phyloP scores from a whole-genome alignment of 768 basidiomycete genomes.

The Melanogaster broomeanus region DNA sequence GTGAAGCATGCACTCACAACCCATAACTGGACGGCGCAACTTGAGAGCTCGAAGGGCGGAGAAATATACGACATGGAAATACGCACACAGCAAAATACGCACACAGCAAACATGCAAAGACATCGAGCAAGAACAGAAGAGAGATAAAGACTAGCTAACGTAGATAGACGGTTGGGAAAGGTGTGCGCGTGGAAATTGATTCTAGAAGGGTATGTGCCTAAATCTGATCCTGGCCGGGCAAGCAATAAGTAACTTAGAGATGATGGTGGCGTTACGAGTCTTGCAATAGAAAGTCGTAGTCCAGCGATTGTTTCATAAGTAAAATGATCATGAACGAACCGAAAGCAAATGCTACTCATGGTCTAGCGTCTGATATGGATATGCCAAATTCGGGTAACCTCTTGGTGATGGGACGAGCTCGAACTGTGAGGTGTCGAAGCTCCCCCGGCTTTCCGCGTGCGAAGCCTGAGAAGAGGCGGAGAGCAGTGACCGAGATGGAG shows the following conservation, averaged over 20 bases:
- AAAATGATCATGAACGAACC: conserved; percentile 17
- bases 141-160: conserved; percentile 14
- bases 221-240: conserved; percentile 3
- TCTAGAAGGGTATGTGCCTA: conserved; percentile 1
- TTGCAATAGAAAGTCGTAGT: background rate
- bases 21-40: conserved; percentile 4
- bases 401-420: conserved; percentile 60
- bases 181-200: conserved; percentile 7
- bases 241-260: background rate
- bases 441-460: conserved; percentile 42
- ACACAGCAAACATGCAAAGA: conserved; percentile 20
- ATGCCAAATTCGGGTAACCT: conserved; percentile 45
- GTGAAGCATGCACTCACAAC: conserved; percentile 17
- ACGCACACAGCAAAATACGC: no score
- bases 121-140: conserved; percentile 4
- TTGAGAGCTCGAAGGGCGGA: conserved; percentile 11
- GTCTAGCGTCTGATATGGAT: conserved; percentile 59
- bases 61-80: conserved; percentile 11
- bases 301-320: conserved; percentile 14
- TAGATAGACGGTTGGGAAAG: conserved; percentile 9
- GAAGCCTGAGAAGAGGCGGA: conserved; percentile 24
- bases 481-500: conserved; percentile 30
- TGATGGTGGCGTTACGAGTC: conserved; percentile 14
- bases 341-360: conserved; percentile 31
- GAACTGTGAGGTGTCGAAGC: conserved; percentile 66